Evolutionary conservation across 768 basidiomycete genomes (phyloP).

Genomic region (Phlebiopsis gigantea): DNA sequence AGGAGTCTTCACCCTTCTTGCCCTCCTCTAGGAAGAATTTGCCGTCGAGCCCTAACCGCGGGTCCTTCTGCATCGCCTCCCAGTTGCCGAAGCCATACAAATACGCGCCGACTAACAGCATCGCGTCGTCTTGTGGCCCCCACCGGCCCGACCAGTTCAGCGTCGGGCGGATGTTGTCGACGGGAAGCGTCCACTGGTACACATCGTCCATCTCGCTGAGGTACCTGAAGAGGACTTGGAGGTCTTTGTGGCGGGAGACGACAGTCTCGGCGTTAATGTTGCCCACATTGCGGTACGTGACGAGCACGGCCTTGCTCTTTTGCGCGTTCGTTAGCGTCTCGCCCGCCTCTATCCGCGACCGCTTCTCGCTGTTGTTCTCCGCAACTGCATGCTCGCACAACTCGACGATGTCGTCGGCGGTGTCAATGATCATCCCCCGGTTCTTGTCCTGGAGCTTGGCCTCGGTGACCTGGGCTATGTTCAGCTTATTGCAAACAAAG

Average conservation of each 20-base stretch:
- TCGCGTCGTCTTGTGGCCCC: conserved; percentile 88
- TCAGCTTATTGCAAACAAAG: conserved; percentile 4
- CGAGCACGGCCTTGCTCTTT: conserved; percentile 95
- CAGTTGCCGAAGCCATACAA: conserved; percentile 94
- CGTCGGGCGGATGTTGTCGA: conserved; percentile 90
- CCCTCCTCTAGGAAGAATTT: conserved; percentile 99
- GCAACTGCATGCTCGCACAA: conserved; percentile 80
- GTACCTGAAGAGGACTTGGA: conserved; percentile 81
- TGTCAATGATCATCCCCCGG: conserved; percentile 83
- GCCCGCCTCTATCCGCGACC: conserved; percentile 67
- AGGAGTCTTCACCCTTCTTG: conserved; percentile 86
- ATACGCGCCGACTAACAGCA: conserved; percentile 91
- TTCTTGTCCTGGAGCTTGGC: conserved; percentile 93
- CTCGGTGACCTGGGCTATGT: conserved; percentile 63
- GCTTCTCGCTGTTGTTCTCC: conserved; percentile 79
- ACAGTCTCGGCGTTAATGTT: conserved; percentile 99
- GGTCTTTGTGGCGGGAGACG: conserved; percentile 81
- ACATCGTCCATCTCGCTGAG: conserved; percentile 68
- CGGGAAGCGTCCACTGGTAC: conserved; percentile 82
- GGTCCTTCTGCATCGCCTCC: conserved; percentile 92
- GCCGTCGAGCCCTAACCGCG: conserved; percentile 73
- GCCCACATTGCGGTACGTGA: conserved; percentile 82
- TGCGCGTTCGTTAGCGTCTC: conserved; percentile 89
- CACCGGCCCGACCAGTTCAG: conserved; percentile 97
- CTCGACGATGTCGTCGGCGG: conserved; percentile 89